phyloP scores from a whole-genome alignment of 768 basidiomycete genomes.

The Scleroderma citrinum region DNA sequence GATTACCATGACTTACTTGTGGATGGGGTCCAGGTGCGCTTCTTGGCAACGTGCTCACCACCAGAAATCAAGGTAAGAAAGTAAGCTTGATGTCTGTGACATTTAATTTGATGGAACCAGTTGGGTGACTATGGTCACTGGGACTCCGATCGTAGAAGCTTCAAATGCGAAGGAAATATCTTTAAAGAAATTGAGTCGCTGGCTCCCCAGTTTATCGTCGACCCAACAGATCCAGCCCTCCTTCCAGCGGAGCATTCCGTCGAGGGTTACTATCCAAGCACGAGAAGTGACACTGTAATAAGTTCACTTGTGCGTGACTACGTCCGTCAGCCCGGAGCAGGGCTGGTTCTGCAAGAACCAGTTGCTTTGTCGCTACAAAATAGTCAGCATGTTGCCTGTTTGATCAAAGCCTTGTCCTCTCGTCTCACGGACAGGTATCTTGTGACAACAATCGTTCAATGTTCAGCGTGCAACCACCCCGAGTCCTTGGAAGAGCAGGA shows the following conservation, averaged over 20 bases:
- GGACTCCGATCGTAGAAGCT: not conserved
- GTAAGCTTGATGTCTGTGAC: not conserved
- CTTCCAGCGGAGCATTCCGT: not conserved
- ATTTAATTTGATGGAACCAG: not conserved
- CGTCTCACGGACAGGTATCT: not conserved
- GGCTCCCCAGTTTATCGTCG: not conserved
- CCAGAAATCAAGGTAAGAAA: too few species aligned
- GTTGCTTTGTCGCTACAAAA: not conserved
- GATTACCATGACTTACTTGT: too few species aligned
- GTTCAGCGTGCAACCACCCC: not conserved
- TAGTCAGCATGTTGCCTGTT: not conserved
- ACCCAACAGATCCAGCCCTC: not conserved
- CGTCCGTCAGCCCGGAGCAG: not conserved
- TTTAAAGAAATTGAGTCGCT: not conserved
- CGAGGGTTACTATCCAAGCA: not conserved
- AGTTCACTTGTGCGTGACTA: not conserved
- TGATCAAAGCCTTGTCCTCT: not conserved
- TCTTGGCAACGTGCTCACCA: too few species aligned
- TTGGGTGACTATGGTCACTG: not conserved
- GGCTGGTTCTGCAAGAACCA: not conserved
- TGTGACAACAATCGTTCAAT: not conserved
- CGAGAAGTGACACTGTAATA: not conserved
- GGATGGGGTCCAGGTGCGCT: too few species aligned
- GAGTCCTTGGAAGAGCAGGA: not conserved
- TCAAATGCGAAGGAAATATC: not conserved